Evolutionary conservation across 2,329 filamentous ascomycete genomes (phyloP), one percentile per base, ranked within the genome.

Genomic region (Penicillium digitatum): DNA sequence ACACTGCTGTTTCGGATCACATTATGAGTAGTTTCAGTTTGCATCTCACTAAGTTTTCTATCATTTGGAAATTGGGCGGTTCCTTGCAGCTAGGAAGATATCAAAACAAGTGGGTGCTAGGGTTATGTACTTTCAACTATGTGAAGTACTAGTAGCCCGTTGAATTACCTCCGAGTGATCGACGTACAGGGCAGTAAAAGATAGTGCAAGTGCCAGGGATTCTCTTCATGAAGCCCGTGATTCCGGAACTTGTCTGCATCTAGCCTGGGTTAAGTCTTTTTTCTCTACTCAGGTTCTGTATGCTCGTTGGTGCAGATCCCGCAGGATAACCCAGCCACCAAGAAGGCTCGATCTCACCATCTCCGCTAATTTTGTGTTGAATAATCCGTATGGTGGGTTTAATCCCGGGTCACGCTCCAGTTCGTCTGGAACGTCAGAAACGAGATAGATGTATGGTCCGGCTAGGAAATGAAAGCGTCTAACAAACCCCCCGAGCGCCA

Each of bases 301-400:
- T 62, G 62, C 66, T 68, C 64, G 66, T 69, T 69, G 67, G 66
- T 66, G 64, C 59, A 59, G 27, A 29, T 43, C 48, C 58, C 43
- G 50, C 53, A 55, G 57, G 24, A 51, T 27, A 51, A 48, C 48
- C 57, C 58, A 66, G 62, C 66, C 61, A 68, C 61, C 60, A 39
- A 57, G 49, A 58, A 59, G 66, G 64, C 63, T 65, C 59, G 61
- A 66, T 65, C 59, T 60, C 55, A 60, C 52, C 57, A 63, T 63
- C 55, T 66, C 67, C 62, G 62, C 67, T 69, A 69, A 69, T 69
- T 55, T 64, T 57, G 60, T 65, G 55, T 54, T 63, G 47, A 26
- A 52, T 57, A n/a, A n/a, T n/a, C n/a, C n/a, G n/a, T n/a, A 26
- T 57, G 39, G 39, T 47, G 48, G 57, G 60, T 55, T 55, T 48